A percentile compares a stretch with the other conserved stretches of the same genome.
phyloP scores from a whole-genome alignment of 2,329 filamentous ascomycete species.

The Sarocladiaceae sp. region DNA sequence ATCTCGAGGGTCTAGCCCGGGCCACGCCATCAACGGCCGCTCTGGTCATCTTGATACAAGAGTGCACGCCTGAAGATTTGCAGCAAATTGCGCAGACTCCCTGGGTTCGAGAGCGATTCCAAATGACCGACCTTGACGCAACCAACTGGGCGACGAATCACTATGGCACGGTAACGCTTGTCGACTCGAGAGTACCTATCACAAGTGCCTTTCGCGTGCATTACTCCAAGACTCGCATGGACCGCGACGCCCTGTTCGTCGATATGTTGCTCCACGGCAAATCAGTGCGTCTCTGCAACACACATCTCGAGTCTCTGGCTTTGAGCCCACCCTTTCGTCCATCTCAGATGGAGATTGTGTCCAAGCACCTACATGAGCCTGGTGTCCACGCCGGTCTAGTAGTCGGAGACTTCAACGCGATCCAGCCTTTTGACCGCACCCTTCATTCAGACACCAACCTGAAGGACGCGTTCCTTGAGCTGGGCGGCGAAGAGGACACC shows the following conservation, averaged over 20 bases:
- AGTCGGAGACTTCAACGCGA: conserved; percentile 53
- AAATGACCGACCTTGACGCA: conserved; percentile 38
- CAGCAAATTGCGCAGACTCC: conserved; percentile 31
- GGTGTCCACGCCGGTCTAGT: conserved; percentile 34
- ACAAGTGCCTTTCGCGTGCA: conserved; percentile 42
- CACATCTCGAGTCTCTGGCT: conserved; percentile 49
- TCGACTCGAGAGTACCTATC: conserved; percentile 41
- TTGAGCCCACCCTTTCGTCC: conserved; percentile 42
- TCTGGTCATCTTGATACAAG: conserved; percentile 43
- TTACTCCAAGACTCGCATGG: conserved; percentile 41
- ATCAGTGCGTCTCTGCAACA: conserved; percentile 45
- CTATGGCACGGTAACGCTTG: conserved; percentile 48
- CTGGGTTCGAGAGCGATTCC: conserved; percentile 43
- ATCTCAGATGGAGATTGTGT: conserved; percentile 38
- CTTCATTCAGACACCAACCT: conserved; percentile 42
- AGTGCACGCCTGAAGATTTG: conserved; percentile 42
- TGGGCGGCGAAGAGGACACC: conserved; percentile 43
- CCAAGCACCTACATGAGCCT: conserved; percentile 32
- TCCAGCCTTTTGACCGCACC: conserved; percentile 44
- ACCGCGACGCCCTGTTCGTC: conserved; percentile 49
- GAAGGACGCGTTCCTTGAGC: conserved; percentile 45
- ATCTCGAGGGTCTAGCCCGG: conserved; percentile 17
- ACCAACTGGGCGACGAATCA: conserved; percentile 35
- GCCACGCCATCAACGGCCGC: conserved; percentile 15
- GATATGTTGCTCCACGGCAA: conserved; percentile 30